Evolutionary conservation across 805 yeast genomes (phyloP), one percentile per base, ranked within the genome.

Genomic region (Hanseniaspora guilliermondii): DNA sequence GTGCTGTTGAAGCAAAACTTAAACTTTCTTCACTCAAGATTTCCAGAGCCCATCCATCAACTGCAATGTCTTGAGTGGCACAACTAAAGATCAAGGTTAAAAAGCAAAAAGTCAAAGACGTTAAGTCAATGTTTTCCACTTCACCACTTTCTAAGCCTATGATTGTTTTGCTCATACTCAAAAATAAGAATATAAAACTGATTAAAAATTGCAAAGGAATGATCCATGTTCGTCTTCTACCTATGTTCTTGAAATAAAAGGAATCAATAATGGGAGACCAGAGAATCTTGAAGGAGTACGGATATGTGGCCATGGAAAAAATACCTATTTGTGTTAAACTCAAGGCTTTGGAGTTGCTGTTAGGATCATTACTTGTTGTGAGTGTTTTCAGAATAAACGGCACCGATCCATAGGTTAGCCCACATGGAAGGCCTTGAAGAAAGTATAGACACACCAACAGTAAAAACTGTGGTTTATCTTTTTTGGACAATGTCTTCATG

Each of bases 211-310:
- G 98, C 44, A 91, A 82, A 0, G 98, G 98, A 12, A 93, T 78
- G 61, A 93, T 89, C 98, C 98, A 93, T 11, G 91, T 79, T 62
- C 87, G 76, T 61, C 98, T 73, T 54, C 97, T 77, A 4, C 98
- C 98, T 35, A 85, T 60, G 46, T 68, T 71, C 25, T 73, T 72
- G 57, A 74, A 75, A 64, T 83, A 93, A 19, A 87, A 65, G 1
- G 97, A 89, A 65, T 93, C 98, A 9, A 93, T 97, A 17, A 93
- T 76, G 0, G 98, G 98, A 14, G 96, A 85, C 97, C 98, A 93
- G 46, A 91, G 68, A 56, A 93, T 75, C 67, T 93, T 93, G 59
- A 93, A 70, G 8, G 96, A 85, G 69, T 93, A 93, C 1, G 98
- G 98, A 64, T 93, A 93, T 3, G 96, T 81, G 0, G 97, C 97